Conservation (phyloP, 495 filamentous ascomycete species). For the Penicillium tannophilum region DNA sequence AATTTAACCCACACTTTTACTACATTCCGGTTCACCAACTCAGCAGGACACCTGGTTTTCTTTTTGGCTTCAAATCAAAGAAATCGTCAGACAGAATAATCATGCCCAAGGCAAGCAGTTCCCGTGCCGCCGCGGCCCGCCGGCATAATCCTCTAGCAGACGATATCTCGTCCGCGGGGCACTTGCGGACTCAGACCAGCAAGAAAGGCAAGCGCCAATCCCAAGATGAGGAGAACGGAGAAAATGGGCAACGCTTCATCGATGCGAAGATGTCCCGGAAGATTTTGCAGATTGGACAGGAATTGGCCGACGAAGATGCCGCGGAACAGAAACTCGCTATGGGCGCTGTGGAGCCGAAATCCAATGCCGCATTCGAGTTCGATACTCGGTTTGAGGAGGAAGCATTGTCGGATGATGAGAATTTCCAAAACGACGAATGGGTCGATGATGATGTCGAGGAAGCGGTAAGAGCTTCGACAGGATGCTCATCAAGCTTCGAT, state of each 20-base stretch:
- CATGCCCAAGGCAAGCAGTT: constrained; percentile 50
- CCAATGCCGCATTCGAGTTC: constrained; percentile 67
- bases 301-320: constrained; percentile 75
- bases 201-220: constrained; percentile 58
- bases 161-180: constrained; percentile 67
- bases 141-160: constrained; percentile 75
- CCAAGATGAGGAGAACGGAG: constrained; percentile 56
- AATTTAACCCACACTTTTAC: constrained; percentile 45
- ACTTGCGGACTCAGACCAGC: constrained; percentile 56
- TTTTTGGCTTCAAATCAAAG: neutral
- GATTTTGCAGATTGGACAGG: constrained; percentile 84
- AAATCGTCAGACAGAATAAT: constrained; percentile 12
- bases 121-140: constrained; percentile 43
- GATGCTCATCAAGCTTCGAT: neutral
- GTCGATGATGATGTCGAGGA: constrained; percentile 71
- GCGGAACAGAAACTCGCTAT: constrained; percentile 45
- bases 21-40: constrained; percentile 14
- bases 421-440: constrained; percentile 57
- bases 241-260: constrained; percentile 68
- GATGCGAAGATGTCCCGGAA: constrained; percentile 85
- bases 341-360: constrained; percentile 28
- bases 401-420: constrained; percentile 57
- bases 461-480: constrained; percentile 47
- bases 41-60: constrained; percentile 9
- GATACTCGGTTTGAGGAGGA: constrained; percentile 60